Conservation (phyloP, 331 rosid species). For the Acacia pycnantha region DNA sequence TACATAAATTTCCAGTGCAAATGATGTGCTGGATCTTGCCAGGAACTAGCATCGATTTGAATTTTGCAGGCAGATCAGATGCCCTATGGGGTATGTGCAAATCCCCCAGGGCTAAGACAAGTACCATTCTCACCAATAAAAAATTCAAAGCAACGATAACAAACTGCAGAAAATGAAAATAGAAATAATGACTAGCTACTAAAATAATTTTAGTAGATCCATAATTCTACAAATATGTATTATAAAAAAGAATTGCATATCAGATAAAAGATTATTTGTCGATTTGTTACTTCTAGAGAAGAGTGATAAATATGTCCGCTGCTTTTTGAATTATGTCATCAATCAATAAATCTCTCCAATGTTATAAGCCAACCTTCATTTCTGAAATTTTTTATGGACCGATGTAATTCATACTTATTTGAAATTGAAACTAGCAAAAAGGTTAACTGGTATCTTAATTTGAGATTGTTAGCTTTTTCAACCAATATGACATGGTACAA, state of each 20-base stretch:
- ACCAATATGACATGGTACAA: neutral
- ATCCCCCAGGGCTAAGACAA: slow-evolving; percentile 98
- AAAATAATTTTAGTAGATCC: neutral
- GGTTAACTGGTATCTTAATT: neutral
- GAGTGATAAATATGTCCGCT: neutral
- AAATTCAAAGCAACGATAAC: slow-evolving; percentile 13
- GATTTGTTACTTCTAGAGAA: neutral
- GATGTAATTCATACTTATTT: neutral
- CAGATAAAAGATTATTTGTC: neutral
- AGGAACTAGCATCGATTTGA: slow-evolving; percentile 99
- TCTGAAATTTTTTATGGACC: neutral
- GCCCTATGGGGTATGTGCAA: slow-evolving; percentile 97
- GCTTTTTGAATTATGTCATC: neutral
- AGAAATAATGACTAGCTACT: neutral
- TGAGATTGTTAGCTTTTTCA: neutral
- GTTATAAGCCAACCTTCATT: neutral
- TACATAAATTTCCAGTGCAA: slow-evolving; percentile 91
- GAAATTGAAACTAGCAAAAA: neutral
- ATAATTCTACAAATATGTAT: neutral
- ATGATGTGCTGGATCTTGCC: slow-evolving; percentile 97
- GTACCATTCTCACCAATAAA: slow-evolving; percentile 68
- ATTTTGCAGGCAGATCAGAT: slow-evolving; percentile 91
- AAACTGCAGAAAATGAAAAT: slow-evolving; percentile 27
- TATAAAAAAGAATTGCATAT: neutral
- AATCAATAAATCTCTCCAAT: neutral